phyloP scores from a whole-genome alignment of 2,329 filamentous ascomycete species.

The Ophiosphaerella herpotricha region DNA sequence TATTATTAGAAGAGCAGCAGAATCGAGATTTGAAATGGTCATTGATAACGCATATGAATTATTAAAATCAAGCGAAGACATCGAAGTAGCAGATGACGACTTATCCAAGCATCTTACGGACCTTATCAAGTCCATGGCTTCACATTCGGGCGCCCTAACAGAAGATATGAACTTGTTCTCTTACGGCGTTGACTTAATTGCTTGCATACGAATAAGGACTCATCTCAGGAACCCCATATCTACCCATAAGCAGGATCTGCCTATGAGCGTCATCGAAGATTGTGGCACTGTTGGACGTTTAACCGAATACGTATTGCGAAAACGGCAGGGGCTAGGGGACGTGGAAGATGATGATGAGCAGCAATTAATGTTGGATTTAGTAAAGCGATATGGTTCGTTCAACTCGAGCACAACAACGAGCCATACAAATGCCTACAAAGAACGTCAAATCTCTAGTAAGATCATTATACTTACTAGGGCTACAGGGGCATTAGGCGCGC shows the following conservation, averaged over 20 bases:
- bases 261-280: constrained; percentile 65
- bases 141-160: constrained; percentile 24
- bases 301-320: constrained; percentile 45
- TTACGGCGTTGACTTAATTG: constrained; percentile 65
- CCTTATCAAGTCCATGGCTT: constrained; percentile 28
- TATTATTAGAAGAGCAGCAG: constrained; percentile 57
- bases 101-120: constrained; percentile 24
- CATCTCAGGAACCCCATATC: constrained; percentile 45
- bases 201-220: constrained; percentile 58
- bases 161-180: constrained; percentile 59
- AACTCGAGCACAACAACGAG: constrained; percentile 9
- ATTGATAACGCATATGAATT: constrained; percentile 56
- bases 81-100: constrained; percentile 33
- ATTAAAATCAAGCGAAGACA: constrained; percentile 15
- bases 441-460: constrained; percentile 6
- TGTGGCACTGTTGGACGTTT: constrained; percentile 57
- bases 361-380: constrained; percentile 52
- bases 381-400: constrained; percentile 55
- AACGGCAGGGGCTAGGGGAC: constrained; percentile 45
- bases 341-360: constrained; percentile 43
- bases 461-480: constrained; percentile 53
- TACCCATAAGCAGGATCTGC: constrained; percentile 46
- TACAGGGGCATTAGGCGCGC: constrained; percentile 58
- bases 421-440: constrained; percentile 3
- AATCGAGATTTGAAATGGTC: constrained; percentile 52